Evolutionary conservation across 1,284 basidiomycete genomes (phyloP).

Genomic region (Peniophora sp.): DNA sequence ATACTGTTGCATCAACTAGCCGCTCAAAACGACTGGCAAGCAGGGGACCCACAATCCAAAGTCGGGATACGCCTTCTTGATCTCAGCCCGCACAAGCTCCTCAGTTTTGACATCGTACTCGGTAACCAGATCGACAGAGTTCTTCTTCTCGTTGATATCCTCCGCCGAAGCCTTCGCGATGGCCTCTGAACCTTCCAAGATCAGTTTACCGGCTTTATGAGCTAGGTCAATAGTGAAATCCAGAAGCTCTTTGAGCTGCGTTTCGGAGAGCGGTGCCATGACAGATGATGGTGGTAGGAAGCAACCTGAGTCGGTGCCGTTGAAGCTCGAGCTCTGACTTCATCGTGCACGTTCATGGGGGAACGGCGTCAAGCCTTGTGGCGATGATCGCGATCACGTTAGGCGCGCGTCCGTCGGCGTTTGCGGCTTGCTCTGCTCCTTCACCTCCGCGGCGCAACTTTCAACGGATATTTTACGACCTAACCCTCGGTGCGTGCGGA

Average conservation of each 20-base stretch:
- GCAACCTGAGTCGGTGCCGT: too few species aligned
- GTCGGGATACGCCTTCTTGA: conserved; percentile 61
- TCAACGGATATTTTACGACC: too few species aligned
- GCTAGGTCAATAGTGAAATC: conserved; percentile 71
- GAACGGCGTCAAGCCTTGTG: too few species aligned
- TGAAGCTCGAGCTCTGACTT: too few species aligned
- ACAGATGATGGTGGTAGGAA: too few species aligned
- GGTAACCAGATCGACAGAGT: conserved; percentile 92
- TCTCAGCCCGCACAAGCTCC: conserved; percentile 70
- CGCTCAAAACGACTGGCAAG: neutral
- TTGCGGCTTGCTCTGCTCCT: too few species aligned
- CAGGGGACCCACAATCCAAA: conserved; percentile 72
- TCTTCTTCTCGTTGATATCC: conserved; percentile 78
- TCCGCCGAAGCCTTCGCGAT: conserved; percentile 48
- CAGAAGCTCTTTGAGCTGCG: conserved; percentile 61
- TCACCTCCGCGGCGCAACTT: too few species aligned
- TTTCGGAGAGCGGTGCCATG: conserved; percentile 19
- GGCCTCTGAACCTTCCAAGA: conserved; percentile 66
- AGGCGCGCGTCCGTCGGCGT: too few species aligned
- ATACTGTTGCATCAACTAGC: neutral
- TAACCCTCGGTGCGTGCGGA: too few species aligned
- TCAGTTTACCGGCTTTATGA: conserved; percentile 59
- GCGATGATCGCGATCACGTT: too few species aligned
- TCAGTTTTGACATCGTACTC: conserved; percentile 94
- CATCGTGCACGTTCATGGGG: too few species aligned